Evolutionary conservation across 2,329 filamentous ascomycete species (phyloP), one percentile per base, ranked within the genome.

Genomic region (Kalmusia sp.): DNA sequence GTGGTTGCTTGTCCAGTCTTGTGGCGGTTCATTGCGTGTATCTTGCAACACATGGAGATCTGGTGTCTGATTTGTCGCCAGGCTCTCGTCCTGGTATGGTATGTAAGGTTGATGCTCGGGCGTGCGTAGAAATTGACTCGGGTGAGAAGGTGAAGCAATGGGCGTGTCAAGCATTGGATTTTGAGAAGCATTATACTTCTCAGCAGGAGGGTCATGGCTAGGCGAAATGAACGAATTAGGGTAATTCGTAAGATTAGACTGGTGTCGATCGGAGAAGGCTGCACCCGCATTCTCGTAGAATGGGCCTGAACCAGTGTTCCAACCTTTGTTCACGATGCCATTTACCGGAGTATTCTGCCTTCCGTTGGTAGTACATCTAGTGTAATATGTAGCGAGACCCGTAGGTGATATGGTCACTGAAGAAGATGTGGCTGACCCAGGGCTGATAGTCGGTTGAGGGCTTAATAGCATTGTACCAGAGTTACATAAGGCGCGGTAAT

Each of bases 391-490:
- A 11, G 7, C 3, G 4, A 22, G 37, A 35, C 43, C 31, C 14
- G n/a, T 17, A 5, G 31, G 31, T 17, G 31, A 37, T 5, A 17
- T 17, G 8, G 9, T 17, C n/a, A 3, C 31, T 6, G 28, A 34
- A 45, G 28, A 15, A 35, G n/a, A 27, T 8, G 21, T 19, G 5
- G 22, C n/a, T 6, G 31, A 46, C 15, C 21, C 21, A 27, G 43
- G 43, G 19, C 43, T 46, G n/a, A 46, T 8, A 22, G 43, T 28
- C 2, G 43, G 6, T 37, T 24, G 43, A 37, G 43, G 43, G 15
- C 43, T 46, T 6, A 37, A 22, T n/a, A 37, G 21, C n/a, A 33
- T 27, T 3, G 22, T 15, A 17, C 22, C 8, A 14, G 43, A 9
- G 27, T 17, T 6, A 27, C 19, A 3, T 4, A 8, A 25, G 19